Evolutionary conservation across 352 stramenopile species (phyloP), one percentile per base, ranked within the genome.

Genomic region (Aphanomyces cochlioides): DNA sequence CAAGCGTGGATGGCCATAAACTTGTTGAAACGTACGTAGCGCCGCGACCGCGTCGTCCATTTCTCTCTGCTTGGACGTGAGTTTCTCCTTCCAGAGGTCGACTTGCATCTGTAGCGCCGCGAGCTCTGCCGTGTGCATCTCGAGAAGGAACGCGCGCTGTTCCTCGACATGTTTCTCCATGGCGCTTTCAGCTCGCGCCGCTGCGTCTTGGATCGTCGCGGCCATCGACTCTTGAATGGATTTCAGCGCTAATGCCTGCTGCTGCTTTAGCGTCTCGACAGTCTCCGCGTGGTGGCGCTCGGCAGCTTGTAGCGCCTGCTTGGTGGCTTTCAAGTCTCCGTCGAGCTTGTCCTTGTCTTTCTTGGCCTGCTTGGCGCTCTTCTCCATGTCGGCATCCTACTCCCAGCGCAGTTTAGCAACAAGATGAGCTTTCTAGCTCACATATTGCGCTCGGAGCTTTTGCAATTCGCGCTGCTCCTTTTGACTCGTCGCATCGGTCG

Each of bases 391-490:
- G 19, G 17, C 39, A 36, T 56, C 59, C 59, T 67, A 67, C 17
- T 8, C 15, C 1, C 28, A 0, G 28, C 28, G 28, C 0, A 28
- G 28, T 36, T 12, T 58, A 8, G 10, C 15, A 1, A 58, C 21
- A 58, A 12, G 10, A 12, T 1, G 19, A 58, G 19, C 36, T 1
- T 12, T 19, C 36, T 15, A 28, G 36, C 40, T 19, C 48, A 67
- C 59, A 21, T 53, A 47, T n/a, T 77, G 71, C 0, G 67, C 63
- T 1, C 72, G 34, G n/a, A 71, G 79, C 19, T 76, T 66, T 21
- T 78, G 72, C 17, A 63, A 59, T 1, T 84, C 78, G 38, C 79
- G 78, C 38, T 80, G 68, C 1, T 64, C 19, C 19, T 78, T 61
- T 8, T 80, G n/a, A 5, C 57, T 56, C 12, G 72, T 43, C 2